A percentile compares a stretch with the other conserved stretches of the same genome.
phyloP scores from a whole-genome alignment of 108 stramenopile genomes.

The Discostella stelligeroides region DNA sequence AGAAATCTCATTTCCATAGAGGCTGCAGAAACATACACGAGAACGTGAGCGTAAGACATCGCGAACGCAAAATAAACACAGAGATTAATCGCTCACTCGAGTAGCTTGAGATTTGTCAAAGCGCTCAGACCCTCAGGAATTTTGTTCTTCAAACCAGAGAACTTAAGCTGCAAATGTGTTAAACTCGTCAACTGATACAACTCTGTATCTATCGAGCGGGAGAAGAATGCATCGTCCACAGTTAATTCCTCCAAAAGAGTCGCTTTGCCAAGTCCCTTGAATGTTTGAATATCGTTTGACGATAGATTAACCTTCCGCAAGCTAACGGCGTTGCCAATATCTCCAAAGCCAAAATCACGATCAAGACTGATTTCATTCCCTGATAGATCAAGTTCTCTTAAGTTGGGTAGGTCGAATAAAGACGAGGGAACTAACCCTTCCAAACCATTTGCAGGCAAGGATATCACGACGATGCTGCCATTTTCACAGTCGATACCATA shows the following conservation, averaged over 20 bases:
- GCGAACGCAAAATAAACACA: not conserved
- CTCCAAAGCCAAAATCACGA: slow-evolving; percentile 46
- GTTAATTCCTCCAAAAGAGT: slow-evolving; percentile 38
- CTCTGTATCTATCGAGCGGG: slow-evolving; percentile 19
- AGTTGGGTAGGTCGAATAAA: slow-evolving; percentile 39
- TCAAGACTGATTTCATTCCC: slow-evolving; percentile 49
- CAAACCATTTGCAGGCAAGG: slow-evolving; percentile 38
- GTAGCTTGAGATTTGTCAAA: slow-evolving; percentile 27
- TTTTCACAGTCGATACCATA: slow-evolving; percentile 40
- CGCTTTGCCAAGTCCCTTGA: slow-evolving; percentile 39
- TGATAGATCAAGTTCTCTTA: slow-evolving; percentile 41
- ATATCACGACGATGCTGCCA: slow-evolving; percentile 21
- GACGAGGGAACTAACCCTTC: slow-evolving; percentile 51
- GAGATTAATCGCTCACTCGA: slow-evolving; percentile 22
- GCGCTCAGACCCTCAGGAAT: slow-evolving; percentile 47
- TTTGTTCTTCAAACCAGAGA: slow-evolving; percentile 43
- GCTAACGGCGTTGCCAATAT: slow-evolving; percentile 52
- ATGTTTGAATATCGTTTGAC: slow-evolving; percentile 49
- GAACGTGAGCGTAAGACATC: not conserved
- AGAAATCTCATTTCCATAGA: slow-evolving; percentile 49
- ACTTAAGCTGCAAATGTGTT: slow-evolving; percentile 45
- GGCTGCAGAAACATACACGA: not conserved
- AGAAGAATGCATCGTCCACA: slow-evolving; percentile 48
- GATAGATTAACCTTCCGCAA: slow-evolving; percentile 47
- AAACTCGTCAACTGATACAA: slow-evolving; percentile 30